phyloP scores from a whole-genome alignment of 2,329 filamentous ascomycete species.

The Botrytis hyacinthi region DNA sequence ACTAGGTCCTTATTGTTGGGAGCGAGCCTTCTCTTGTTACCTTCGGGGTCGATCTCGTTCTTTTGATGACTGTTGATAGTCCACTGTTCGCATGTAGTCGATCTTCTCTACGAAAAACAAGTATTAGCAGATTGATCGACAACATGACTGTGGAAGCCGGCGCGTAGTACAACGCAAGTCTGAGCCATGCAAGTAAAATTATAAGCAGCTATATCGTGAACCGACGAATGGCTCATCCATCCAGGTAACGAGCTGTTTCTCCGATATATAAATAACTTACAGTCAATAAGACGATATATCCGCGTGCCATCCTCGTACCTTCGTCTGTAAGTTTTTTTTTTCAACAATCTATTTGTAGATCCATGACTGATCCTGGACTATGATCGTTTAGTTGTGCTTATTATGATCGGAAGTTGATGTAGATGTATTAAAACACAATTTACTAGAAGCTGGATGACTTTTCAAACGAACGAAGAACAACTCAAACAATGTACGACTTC shows the following conservation, averaged over 20 bases:
- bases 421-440: background rate
- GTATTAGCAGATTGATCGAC: background rate
- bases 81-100: background rate
- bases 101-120: background rate
- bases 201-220: background rate
- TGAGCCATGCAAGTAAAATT: background rate
- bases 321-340: background rate
- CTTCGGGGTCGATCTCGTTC: too few species aligned
- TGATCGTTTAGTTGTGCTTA: background rate
- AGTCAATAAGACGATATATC: background rate
- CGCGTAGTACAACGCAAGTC: background rate
- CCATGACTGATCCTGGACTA: background rate
- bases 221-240: background rate
- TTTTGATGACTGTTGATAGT: background rate
- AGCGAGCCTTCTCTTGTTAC: background rate
- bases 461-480: background rate
- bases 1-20: background rate
- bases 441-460: background rate
- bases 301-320: too few species aligned
- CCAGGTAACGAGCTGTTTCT: accelerated
- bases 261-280: background rate
- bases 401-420: background rate
- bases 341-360: background rate
- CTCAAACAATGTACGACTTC: background rate
- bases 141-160: background rate